Conservation (phyloP, 805 yeast genomes). For the Candida rishiriensis region DNA sequence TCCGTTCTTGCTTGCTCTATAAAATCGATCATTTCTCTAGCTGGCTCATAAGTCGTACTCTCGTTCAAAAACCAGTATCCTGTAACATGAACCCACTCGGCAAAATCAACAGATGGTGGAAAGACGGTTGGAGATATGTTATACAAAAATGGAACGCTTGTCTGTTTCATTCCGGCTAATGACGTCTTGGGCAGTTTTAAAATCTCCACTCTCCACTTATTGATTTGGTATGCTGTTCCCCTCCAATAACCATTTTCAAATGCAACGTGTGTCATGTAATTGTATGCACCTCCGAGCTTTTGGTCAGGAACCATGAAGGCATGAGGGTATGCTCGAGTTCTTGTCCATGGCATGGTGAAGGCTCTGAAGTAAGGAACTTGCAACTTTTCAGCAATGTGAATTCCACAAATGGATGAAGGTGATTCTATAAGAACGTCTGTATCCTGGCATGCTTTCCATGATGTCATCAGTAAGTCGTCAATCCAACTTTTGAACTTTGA, state of each 20-base stretch:
- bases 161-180: conserved; percentile 66
- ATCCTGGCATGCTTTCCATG: conserved; percentile 86
- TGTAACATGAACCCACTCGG: conserved; percentile 93
- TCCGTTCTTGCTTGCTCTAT: conserved; percentile 56
- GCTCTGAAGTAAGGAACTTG: conserved; percentile 90
- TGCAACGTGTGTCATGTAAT: conserved; percentile 86
- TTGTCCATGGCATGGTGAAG: conserved; percentile 98
- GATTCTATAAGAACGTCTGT: conserved; percentile 85
- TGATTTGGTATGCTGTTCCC: conserved; percentile 83
- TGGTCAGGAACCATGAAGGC: conserved; percentile 94
- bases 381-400: conserved; percentile 91
- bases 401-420: conserved; percentile 95
- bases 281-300: conserved; percentile 88
- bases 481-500: conserved; percentile 81
- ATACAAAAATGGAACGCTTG: conserved; percentile 81
- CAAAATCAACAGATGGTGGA: conserved; percentile 90
- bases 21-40: conserved; percentile 51
- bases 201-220: conserved; percentile 75
- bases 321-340: conserved; percentile 94
- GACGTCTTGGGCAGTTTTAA: conserved; percentile 66
- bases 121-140: conserved; percentile 84
- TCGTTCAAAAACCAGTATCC: conserved; percentile 91
- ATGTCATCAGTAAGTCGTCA: conserved; percentile 56
- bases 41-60: conserved; percentile 50
- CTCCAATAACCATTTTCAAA: conserved; percentile 93